Conservation (phyloP, 2,329 filamentous ascomycete species). For the Apiospora rasikravindrae region DNA sequence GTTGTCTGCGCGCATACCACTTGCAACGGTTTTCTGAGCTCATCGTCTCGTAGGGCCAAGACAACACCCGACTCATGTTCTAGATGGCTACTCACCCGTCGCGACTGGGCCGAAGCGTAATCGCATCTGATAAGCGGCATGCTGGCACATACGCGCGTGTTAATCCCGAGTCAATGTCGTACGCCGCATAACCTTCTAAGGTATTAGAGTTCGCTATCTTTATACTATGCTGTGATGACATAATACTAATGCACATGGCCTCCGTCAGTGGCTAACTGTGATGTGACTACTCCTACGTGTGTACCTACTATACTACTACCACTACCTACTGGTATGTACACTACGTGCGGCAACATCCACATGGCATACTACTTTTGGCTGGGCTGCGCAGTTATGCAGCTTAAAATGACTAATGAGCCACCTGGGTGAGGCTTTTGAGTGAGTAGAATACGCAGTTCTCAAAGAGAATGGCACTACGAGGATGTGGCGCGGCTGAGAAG, state of each 20-base stretch:
- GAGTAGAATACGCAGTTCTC: not conserved
- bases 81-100: not conserved
- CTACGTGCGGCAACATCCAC: not conserved
- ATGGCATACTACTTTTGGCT: not conserved
- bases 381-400: not conserved
- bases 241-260: not conserved
- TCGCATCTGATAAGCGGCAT: not conserved
- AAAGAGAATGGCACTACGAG: not conserved
- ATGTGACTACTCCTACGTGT: not conserved
- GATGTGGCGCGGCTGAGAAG: not conserved
- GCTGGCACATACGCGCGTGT: no score
- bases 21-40: not conserved
- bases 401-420: not conserved
- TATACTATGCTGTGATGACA: not conserved
- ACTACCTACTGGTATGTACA: not conserved
- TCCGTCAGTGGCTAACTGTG: not conserved
- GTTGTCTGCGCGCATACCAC: not conserved
- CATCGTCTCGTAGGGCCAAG: slow-evolving; percentile 3
- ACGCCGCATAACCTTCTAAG: not conserved
- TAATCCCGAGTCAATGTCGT: no score
- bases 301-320: no score
- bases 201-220: not conserved
- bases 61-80: slow-evolving; percentile 1
- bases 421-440: not conserved
- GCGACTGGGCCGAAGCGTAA: not conserved